Evolutionary conservation across 176 grass and related monocot genomes (phyloP), one percentile per base, ranked within the genome.

Genomic region (Carex kokanica): DNA sequence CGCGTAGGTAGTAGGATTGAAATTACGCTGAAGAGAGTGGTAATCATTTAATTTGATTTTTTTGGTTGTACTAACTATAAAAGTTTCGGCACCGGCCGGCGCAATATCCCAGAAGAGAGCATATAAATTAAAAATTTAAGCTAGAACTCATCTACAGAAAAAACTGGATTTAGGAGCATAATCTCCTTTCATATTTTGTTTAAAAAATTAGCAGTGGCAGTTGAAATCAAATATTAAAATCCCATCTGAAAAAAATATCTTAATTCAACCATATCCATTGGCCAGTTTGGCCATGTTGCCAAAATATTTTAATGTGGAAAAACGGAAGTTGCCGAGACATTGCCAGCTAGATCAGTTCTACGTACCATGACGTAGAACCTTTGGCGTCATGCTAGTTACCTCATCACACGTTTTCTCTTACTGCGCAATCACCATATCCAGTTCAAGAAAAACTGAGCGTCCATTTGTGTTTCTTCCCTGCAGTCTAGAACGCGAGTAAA

Each of bases 281-380:
- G 21, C n/a, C 70, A 74, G 27, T 25, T 74, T 5, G 43, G 70
- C 43, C 43, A 74, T 51, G 70, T 74, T 10, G 2, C n/a, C 5
- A 36, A 41, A 7, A 14, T 81, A 64, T 43, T 64, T 65, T 51
- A 81, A 51, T 52, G 11, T 12, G 27, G 23, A 51, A 81, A 81
- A 51, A 41, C 6, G 6, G 80, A 82, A 82, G 59, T 29, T 82
- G 56, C 80, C 40, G 29, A 18, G 60, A 54, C n/a, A 82, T 82
- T 67, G 36, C 59, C 80, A 32, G 60, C 80, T 21, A 66, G 4
- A 27, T 14, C 24, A 36, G 45, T 11, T 10, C 1, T 51, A 55
- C 49, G 1, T 29, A 27, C 0, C 45, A 77, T 82, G 80, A 82
- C 80, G 80, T 63, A 64, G 5, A 66, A n/a, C 1, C 1, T 8